A percentile compares a stretch with the other conserved stretches of the same genome.
Evolutionary conservation across 768 basidiomycete genomes (phyloP).

Genomic region (Macrolepiota dolichaula): DNA sequence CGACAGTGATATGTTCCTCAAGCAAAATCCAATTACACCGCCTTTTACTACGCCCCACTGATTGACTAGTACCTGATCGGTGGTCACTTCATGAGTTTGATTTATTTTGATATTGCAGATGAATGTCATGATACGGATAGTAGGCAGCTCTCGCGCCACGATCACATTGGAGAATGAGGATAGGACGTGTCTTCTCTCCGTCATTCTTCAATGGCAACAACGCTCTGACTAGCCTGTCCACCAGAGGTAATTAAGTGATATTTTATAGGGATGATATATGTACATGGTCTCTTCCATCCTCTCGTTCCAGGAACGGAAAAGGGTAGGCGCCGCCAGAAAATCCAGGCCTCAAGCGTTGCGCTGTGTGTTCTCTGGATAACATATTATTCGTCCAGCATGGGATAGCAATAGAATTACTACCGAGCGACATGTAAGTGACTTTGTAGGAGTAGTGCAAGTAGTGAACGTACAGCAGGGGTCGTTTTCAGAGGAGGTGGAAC

Average conservation of each 20-base stretch:
- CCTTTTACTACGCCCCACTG: no score
- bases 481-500: neutral
- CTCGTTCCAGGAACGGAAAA: neutral
- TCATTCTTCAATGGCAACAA: no score
- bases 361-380: neutral
- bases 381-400: neutral
- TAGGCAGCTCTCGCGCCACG: no score
- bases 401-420: neutral
- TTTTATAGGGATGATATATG: neutral
- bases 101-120: neutral
- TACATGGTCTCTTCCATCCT: neutral
- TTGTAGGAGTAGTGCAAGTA: neutral
- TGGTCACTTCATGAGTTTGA: neutral
- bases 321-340: neutral
- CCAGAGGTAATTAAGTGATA: neutral
- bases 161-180: no score
- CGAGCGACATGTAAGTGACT: neutral
- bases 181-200: no score
- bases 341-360: neutral
- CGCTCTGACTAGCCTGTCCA: neutral
- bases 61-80: no score
- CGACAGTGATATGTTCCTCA: no score
- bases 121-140: no score
- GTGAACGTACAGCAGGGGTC: neutral
- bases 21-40: no score